Evolutionary conservation across 768 basidiomycete species (phyloP).

Genomic region (Gelatoporia subvermispora): DNA sequence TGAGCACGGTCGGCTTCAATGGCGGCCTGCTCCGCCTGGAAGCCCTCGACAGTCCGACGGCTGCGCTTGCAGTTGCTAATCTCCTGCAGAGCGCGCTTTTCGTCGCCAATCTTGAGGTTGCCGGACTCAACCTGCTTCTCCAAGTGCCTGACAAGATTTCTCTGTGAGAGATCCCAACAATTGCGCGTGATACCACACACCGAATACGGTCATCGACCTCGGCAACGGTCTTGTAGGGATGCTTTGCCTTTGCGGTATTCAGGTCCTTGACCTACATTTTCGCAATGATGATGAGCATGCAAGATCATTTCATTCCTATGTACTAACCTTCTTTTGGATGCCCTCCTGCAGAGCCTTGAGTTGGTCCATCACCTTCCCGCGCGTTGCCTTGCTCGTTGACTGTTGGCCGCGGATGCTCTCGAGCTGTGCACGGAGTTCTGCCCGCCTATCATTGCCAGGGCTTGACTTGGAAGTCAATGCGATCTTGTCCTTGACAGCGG

Average conservation of each 20-base stretch:
- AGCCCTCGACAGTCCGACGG: constrained; percentile 73
- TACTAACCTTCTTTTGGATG: constrained; percentile 73
- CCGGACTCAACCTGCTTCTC: constrained; percentile 93
- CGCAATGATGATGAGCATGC: neutral
- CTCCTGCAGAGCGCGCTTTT: constrained; percentile 92
- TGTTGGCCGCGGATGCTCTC: constrained; percentile 77
- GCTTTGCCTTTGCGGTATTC: constrained; percentile 74
- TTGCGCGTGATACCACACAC: constrained; percentile 38
- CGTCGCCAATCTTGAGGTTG: constrained; percentile 85
- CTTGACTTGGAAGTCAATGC: constrained; percentile 53
- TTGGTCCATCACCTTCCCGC: constrained; percentile 72
- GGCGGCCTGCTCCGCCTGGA: constrained; percentile 71
- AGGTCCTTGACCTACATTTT: constrained; percentile 73
- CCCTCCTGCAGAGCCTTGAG: constrained; percentile 73
- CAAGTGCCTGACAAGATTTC: constrained; percentile 50
- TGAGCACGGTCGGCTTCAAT: constrained; percentile 75
- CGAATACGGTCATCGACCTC: constrained; percentile 87
- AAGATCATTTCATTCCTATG: neutral
- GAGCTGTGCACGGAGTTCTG: constrained; percentile 72
- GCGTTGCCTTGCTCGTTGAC: constrained; percentile 64
- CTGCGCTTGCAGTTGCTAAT: constrained; percentile 69
- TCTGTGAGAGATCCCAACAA: constrained; percentile 6
- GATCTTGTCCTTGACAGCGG: constrained; percentile 73
- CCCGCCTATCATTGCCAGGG: constrained; percentile 66
- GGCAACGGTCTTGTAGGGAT: constrained; percentile 70